These are phyloP conservation scores for Coelastrella sp. DNA, from an alignment of 139 green algal genomes.

Conservation along the genomic window DNA sequence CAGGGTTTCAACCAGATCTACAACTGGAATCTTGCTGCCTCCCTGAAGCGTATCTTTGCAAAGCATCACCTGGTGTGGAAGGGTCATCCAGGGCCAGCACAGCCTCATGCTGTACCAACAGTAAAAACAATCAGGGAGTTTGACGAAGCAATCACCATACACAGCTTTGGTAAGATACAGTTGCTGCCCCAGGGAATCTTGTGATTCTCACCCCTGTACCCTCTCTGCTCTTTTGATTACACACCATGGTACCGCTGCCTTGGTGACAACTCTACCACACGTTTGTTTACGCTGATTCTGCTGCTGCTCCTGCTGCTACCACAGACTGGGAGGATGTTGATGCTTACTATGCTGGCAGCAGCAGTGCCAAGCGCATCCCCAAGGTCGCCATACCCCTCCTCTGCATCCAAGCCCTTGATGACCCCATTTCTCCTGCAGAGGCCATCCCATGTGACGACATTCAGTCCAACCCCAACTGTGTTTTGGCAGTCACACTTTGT, in stretches of 20 bases:
- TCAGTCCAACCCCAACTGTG: slow-evolving; percentile 31
- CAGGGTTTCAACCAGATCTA: slow-evolving; percentile 92
- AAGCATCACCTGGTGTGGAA: slow-evolving; percentile 78
- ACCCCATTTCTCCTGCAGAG: slow-evolving; percentile 87
- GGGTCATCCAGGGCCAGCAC: slow-evolving; percentile 47
- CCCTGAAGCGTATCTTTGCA: slow-evolving; percentile 72
- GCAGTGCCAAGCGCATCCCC: slow-evolving; percentile 62
- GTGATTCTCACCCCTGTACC: background rate
- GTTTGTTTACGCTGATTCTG: too few relatives aligned
- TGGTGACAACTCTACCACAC: too few relatives aligned
- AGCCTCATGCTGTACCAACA: slow-evolving; percentile 57
- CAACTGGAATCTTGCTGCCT: slow-evolving; percentile 76
- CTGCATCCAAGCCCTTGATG: slow-evolving; percentile 84
- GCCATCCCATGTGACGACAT: slow-evolving; percentile 79
- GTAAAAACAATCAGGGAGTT: slow-evolving; percentile 83
- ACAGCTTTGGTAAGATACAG: slow-evolving; percentile 51
- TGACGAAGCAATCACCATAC: slow-evolving; percentile 88
- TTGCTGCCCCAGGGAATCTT: too few relatives aligned
- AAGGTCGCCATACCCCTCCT: slow-evolving; percentile 75
- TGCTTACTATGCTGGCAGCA: slow-evolving; percentile 85
- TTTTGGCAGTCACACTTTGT: slow-evolving; percentile 24
- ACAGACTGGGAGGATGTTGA: slow-evolving; percentile 80
- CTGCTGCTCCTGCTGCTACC: background rate
- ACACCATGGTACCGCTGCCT: too few relatives aligned
- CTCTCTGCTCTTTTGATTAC: too few relatives aligned